phyloP scores from a whole-genome alignment of 2,329 filamentous ascomycete species.

The Ophiostoma perfectum region DNA sequence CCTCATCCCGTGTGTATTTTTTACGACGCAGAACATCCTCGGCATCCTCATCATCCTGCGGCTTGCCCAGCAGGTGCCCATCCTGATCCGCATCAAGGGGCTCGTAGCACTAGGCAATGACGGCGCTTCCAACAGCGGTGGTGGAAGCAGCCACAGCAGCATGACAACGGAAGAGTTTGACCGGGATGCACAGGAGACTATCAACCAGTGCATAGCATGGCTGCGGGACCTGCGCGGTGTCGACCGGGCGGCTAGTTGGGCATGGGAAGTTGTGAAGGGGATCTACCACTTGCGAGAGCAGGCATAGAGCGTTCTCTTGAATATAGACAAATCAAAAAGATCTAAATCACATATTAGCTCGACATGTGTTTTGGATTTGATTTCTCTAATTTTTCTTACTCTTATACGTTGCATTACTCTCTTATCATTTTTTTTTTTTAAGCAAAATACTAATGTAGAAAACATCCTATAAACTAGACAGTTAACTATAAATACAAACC shows the following conservation, averaged over 20 bases:
- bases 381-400: too few species aligned
- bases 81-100: constrained; percentile 45
- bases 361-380: too few species aligned
- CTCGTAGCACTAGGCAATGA: neutral
- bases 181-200: constrained; percentile 45
- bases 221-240: constrained; percentile 51
- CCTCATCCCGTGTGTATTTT: constrained; percentile 53
- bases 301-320: neutral
- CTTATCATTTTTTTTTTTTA: too few species aligned
- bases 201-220: constrained; percentile 53
- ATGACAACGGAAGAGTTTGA: constrained; percentile 40
- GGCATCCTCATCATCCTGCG: constrained; percentile 53
- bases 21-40: constrained; percentile 58
- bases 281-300: constrained; percentile 36
- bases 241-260: constrained; percentile 52
- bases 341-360: too few species aligned
- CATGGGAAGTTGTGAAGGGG: constrained; percentile 46
- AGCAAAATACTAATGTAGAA: too few species aligned
- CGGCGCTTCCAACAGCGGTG: too few species aligned
- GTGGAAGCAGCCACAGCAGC: neutral
- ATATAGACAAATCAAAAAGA: too few species aligned
- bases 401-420: too few species aligned
- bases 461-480: too few species aligned
- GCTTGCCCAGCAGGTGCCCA: constrained; percentile 47
- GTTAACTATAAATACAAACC: too few species aligned